Evolutionary conservation across 768 basidiomycete species (phyloP).

Genomic region (Lentinula lateritia): DNA sequence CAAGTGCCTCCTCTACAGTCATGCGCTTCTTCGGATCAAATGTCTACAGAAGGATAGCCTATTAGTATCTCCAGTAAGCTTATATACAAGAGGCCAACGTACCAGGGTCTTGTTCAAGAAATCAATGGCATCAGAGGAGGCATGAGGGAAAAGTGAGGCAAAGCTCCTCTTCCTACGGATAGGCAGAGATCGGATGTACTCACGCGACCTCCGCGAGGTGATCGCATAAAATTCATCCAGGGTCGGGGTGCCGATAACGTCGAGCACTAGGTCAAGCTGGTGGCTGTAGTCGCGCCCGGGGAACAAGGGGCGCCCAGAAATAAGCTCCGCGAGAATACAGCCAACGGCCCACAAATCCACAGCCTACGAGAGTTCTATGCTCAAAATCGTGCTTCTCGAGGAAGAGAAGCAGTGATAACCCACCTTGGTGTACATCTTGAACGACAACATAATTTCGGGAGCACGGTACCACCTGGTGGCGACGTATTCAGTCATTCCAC

Average conservation of each 20-base stretch:
- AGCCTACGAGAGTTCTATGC: slow-evolving; percentile 29
- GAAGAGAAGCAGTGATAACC: background rate
- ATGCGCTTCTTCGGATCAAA: slow-evolving; percentile 87
- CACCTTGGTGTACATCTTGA: slow-evolving; percentile 83
- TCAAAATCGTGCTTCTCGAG: background rate
- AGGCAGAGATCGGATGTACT: slow-evolving; percentile 83
- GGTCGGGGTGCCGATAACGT: slow-evolving; percentile 82
- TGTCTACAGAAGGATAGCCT: slow-evolving; percentile 37
- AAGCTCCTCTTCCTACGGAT: slow-evolving; percentile 76
- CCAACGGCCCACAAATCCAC: slow-evolving; percentile 75
- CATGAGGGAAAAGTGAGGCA: slow-evolving; percentile 70
- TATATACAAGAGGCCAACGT: slow-evolving; percentile 8
- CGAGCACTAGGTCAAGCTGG: slow-evolving; percentile 83
- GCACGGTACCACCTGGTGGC: slow-evolving; percentile 45
- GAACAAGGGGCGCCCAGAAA: slow-evolving; percentile 79
- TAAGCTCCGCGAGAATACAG: slow-evolving; percentile 76
- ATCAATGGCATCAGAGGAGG: slow-evolving; percentile 67
- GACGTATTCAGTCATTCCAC: slow-evolving; percentile 80
- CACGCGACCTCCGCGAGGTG: slow-evolving; percentile 76
- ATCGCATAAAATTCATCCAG: slow-evolving; percentile 91
- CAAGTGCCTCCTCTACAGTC: slow-evolving; percentile 77
- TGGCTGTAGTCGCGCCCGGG: slow-evolving; percentile 86
- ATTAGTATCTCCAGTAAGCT: background rate
- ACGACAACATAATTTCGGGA: slow-evolving; percentile 85
- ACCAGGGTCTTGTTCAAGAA: slow-evolving; percentile 70